Percentiles rank a stretch among this genome's conserved stretches.
Evolutionary conservation across 2,329 filamentous ascomycete genomes (phyloP).

Genomic region (Cyclaneusma minus): DNA sequence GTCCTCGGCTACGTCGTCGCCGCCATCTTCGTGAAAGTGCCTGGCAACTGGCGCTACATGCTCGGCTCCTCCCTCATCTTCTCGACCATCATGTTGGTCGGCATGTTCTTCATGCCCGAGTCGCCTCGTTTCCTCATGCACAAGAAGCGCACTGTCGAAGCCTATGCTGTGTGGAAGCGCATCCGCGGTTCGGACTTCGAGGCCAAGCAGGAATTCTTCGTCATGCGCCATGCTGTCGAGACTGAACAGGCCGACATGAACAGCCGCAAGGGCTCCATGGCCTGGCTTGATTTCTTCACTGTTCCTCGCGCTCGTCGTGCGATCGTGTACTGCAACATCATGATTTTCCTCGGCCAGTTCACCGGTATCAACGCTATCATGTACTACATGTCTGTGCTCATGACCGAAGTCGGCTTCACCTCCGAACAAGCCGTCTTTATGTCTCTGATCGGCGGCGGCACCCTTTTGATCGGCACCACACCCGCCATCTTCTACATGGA

Average conservation of each 20-base stretch:
- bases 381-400: constrained; percentile 58
- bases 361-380: constrained; percentile 56
- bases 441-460: constrained; percentile 56
- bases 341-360: constrained; percentile 55
- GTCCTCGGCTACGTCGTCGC: constrained; percentile 59
- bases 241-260: constrained; percentile 38
- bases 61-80: constrained; percentile 58
- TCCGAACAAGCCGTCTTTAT: constrained; percentile 51
- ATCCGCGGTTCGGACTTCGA: constrained; percentile 48
- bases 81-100: constrained; percentile 43
- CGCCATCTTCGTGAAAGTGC: constrained; percentile 55
- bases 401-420: constrained; percentile 53
- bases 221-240: constrained; percentile 49
- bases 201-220: constrained; percentile 52
- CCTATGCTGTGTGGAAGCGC: constrained; percentile 56
- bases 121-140: constrained; percentile 55
- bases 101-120: constrained; percentile 60
- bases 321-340: constrained; percentile 51
- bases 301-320: constrained; percentile 50
- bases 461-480: constrained; percentile 51
- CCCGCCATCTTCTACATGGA: constrained; percentile 59
- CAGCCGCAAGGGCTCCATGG: constrained; percentile 30
- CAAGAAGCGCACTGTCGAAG: constrained; percentile 41
- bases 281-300: constrained; percentile 62
- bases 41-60: constrained; percentile 59